Conservation (phyloP, 352 stramenopile genomes). For the Phytophthora ohioensis region DNA sequence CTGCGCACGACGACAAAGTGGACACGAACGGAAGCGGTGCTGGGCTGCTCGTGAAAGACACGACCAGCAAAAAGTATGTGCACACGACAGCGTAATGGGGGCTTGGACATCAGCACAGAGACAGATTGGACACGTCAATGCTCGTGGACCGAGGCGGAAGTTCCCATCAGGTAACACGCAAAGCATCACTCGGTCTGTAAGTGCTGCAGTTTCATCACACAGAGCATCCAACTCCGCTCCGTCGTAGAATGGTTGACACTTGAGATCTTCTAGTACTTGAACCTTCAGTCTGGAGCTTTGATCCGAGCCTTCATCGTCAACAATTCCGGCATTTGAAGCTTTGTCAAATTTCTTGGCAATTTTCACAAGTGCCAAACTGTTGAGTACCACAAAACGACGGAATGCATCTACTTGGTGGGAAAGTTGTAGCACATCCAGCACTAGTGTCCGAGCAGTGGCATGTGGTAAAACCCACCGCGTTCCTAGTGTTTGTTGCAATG, state of each 20-base stretch:
- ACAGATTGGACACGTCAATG: constrained; percentile 77
- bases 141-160: constrained; percentile 54
- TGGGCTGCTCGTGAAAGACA: constrained; percentile 77
- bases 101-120: constrained; percentile 68
- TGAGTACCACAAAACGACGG: constrained; percentile 81
- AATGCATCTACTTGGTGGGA: constrained; percentile 76
- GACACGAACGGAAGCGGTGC: constrained; percentile 80
- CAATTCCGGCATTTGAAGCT: constrained; percentile 22
- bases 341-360: constrained; percentile 90
- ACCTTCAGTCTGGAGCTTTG: constrained; percentile 36
- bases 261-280: constrained; percentile 61
- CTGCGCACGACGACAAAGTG: constrained; percentile 73
- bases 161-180: constrained; percentile 76
- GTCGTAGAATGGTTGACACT: constrained; percentile 74
- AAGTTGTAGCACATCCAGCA: constrained; percentile 69
- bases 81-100: constrained; percentile 75
- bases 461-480: constrained; percentile 67
- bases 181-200: constrained; percentile 78
- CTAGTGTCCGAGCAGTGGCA: constrained; percentile 56
- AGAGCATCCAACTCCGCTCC: constrained; percentile 61
- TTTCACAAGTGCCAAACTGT: constrained; percentile 82
- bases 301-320: constrained; percentile 20
- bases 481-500: constrained; percentile 51
- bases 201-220: constrained; percentile 51
- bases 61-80: constrained; percentile 86